Percentiles rank a stretch among this genome's conserved stretches.
phyloP scores from a whole-genome alignment of 768 basidiomycete species.

The Tulasnella calospora region DNA sequence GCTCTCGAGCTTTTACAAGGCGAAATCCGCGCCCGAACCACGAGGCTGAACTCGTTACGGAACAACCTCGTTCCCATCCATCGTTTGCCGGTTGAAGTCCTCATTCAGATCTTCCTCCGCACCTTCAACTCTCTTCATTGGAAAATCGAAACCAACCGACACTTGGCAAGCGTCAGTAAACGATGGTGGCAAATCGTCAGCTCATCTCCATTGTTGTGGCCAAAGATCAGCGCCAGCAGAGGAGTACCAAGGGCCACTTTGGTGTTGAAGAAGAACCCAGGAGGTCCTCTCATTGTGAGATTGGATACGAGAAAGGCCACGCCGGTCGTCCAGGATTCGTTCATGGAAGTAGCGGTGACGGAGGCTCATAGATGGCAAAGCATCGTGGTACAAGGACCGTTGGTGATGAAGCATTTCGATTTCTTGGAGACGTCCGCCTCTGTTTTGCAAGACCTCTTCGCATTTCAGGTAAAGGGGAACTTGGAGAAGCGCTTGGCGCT shows the following conservation, averaged over 20 bases:
- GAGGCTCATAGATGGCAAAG: not conserved
- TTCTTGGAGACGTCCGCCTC: not conserved
- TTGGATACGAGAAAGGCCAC: not conserved
- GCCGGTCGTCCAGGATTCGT: not conserved
- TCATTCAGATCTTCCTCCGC: not conserved
- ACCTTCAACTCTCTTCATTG: not conserved
- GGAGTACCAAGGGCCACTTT: not conserved
- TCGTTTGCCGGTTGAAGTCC: slow-evolving; percentile 8
- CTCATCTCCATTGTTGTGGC: not conserved
- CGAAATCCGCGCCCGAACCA: not conserved
- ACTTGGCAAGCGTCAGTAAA: not conserved
- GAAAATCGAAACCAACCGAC: not conserved
- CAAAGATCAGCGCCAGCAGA: not conserved
- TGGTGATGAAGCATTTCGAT: not conserved
- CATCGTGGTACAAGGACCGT: not conserved
- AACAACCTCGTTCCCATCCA: slow-evolving; percentile 3
- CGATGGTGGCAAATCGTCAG: not conserved
- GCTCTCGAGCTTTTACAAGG: not conserved
- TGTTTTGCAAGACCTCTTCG: not conserved
- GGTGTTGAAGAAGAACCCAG: not conserved
- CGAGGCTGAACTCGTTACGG: not conserved
- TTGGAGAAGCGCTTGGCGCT: not conserved
- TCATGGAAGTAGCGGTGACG: not conserved
- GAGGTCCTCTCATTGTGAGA: not conserved
- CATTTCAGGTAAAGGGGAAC: not conserved